Percentiles rank a stretch among this genome's conserved stretches.
These are phyloP conservation scores for Mytilinidion resinicola DNA, from an alignment of 495 filamentous ascomycete species.

Conservation along the genomic window DNA sequence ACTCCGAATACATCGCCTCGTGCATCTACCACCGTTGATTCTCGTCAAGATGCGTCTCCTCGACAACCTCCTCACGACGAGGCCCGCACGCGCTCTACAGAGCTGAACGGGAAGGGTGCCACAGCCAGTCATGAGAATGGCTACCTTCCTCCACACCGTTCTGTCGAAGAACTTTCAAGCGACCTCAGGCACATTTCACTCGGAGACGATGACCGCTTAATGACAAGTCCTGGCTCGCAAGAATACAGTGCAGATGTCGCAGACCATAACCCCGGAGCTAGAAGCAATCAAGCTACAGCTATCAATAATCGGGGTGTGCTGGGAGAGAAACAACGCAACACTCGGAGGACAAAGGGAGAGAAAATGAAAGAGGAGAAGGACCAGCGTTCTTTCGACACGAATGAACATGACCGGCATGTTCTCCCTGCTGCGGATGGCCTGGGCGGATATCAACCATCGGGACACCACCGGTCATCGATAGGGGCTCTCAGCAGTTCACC, in stretches of 20 bases:
- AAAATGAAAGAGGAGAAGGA: neutral
- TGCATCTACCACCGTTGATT: too few relatives aligned
- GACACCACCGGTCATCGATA: neutral
- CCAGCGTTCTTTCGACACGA: neutral
- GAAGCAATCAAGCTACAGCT: neutral
- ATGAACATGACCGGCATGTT: neutral
- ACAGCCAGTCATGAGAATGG: too few relatives aligned
- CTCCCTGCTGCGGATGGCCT: neutral
- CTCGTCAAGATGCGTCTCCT: too few relatives aligned
- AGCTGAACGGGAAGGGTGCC: too few relatives aligned
- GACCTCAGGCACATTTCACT: conserved; percentile 17
- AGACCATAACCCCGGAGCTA: conserved; percentile 23
- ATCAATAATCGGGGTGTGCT: neutral
- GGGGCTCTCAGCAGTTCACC: neutral
- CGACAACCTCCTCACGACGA: too few relatives aligned
- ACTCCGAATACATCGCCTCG: too few relatives aligned
- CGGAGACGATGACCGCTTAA: conserved; percentile 10
- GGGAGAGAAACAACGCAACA: neutral
- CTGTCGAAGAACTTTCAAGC: neutral
- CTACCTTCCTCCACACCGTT: too few relatives aligned
- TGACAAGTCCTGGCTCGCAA: neutral
- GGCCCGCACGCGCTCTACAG: too few relatives aligned
- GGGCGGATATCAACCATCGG: neutral
- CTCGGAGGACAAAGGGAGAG: neutral
- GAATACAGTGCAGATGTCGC: conserved; percentile 30